These are phyloP conservation scores for Candida verbasci DNA, from an alignment of 805 yeast genomes.

Conservation along the genomic window DNA sequence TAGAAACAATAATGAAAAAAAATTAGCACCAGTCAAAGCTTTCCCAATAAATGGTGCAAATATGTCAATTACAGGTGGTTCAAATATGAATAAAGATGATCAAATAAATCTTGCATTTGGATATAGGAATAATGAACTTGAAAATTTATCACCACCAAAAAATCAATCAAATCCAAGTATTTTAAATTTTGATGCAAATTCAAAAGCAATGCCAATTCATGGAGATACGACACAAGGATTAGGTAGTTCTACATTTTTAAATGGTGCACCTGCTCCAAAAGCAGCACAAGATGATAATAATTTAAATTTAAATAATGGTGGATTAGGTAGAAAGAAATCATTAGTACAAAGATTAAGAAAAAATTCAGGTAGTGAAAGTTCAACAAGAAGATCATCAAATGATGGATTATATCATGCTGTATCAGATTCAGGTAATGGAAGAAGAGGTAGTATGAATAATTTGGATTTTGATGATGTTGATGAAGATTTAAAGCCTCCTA, in stretches of 20 bases:
- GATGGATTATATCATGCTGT: conserved; percentile 14
- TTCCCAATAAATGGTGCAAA: conserved; percentile 97
- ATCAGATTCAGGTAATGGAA: conserved; percentile 9
- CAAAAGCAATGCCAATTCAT: conserved; percentile 69
- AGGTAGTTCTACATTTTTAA: conserved; percentile 88
- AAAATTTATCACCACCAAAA: conserved; percentile 12
- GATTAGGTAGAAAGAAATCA: conserved; percentile 80
- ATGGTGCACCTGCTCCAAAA: conserved; percentile 90
- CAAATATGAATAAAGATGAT: conserved; percentile 40
- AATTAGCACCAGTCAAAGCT: conserved; percentile 92
- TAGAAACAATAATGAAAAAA: conserved; percentile 69
- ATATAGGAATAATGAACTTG: conserved; percentile 43
- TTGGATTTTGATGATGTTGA: conserved; percentile 9
- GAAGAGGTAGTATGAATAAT: conserved; percentile 14
- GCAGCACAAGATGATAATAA: conserved; percentile 24
- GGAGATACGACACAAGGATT: conserved; percentile 85
- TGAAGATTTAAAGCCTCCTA: conserved; percentile 11
- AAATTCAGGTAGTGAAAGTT: conserved; percentile 28
- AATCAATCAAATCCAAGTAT: conserved; percentile 38
- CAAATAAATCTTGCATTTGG: conserved; percentile 80
- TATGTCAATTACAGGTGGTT: conserved; percentile 69
- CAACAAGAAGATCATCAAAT: conserved; percentile 28
- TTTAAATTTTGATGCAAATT: conserved; percentile 66
- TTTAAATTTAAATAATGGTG: conserved; percentile 26
- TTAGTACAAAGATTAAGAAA: conserved; percentile 61